Percentiles rank a stretch among this genome's conserved stretches.
Evolutionary conservation across 129 eudicot genomes (phyloP).

Genomic region (Ambrosia trifida): DNA sequence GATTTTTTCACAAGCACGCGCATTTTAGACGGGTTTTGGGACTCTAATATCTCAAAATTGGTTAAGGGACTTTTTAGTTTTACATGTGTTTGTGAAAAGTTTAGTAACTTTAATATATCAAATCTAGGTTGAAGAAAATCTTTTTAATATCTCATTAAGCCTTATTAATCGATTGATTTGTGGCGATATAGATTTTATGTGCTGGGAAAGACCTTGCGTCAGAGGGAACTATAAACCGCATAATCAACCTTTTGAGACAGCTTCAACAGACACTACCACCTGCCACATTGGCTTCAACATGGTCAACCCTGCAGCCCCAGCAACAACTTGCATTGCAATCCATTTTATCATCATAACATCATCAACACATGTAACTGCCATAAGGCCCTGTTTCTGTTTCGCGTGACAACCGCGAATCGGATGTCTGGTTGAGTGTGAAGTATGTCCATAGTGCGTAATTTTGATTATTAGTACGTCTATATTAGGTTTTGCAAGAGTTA

Average conservation of each 20-base stretch:
- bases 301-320: constrained; percentile 84
- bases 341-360: constrained; percentile 50
- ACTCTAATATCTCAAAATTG: no score
- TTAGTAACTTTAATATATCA: no score
- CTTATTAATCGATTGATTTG: not conserved
- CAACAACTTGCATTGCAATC: constrained; percentile 82
- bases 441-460: not conserved
- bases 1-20: no score
- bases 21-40: no score
- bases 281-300: constrained; percentile 57
- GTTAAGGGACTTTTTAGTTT: no score
- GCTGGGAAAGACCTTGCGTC: constrained; percentile 79
- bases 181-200: constrained; percentile 54
- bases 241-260: constrained; percentile 66
- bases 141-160: not conserved
- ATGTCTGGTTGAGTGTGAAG: not conserved
- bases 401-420: not conserved
- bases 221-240: constrained; percentile 69
- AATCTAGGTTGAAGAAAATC: no score
- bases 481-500: not conserved
- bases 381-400: not conserved
- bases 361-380: not conserved
- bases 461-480: not conserved
- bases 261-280: constrained; percentile 80
- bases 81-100: no score